Conservation (phyloP, 2,329 filamentous ascomycete genomes). For the Apiospora arundinis region DNA sequence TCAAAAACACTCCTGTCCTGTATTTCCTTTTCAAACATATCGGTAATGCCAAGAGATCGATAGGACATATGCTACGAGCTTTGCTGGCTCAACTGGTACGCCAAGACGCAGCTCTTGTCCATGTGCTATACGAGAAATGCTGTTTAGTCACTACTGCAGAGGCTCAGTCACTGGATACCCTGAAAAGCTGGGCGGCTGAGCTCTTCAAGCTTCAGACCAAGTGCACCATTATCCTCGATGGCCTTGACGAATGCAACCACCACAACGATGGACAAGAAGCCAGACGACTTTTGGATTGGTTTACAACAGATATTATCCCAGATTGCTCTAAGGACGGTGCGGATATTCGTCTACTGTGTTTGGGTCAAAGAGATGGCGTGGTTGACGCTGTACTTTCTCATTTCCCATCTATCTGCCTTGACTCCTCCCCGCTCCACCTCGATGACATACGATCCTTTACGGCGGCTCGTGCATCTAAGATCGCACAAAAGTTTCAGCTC, state of each 20-base stretch:
- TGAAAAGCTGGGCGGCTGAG: neutral
- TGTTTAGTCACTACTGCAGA: neutral
- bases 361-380: neutral
- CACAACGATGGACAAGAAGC: neutral
- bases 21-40: conserved; percentile 29
- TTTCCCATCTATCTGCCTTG: neutral
- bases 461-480: too few relatives aligned
- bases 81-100: neutral
- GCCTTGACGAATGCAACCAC: neutral
- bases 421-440: neutral
- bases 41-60: conserved; percentile 21
- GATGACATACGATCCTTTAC: neutral
- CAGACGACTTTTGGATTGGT: neutral
- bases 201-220: neutral
- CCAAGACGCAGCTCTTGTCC: neutral
- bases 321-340: neutral
- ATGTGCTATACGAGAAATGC: neutral
- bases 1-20: neutral
- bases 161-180: neutral
- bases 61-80: conserved; percentile 25
- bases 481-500: neutral
- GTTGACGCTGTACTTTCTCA: neutral
- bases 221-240: neutral
- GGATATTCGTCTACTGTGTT: neutral
- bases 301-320: neutral